Evolutionary conservation across 2,329 filamentous ascomycete species (phyloP), one percentile per base, ranked within the genome.

Genomic region (Ophiostoma quercus): DNA sequence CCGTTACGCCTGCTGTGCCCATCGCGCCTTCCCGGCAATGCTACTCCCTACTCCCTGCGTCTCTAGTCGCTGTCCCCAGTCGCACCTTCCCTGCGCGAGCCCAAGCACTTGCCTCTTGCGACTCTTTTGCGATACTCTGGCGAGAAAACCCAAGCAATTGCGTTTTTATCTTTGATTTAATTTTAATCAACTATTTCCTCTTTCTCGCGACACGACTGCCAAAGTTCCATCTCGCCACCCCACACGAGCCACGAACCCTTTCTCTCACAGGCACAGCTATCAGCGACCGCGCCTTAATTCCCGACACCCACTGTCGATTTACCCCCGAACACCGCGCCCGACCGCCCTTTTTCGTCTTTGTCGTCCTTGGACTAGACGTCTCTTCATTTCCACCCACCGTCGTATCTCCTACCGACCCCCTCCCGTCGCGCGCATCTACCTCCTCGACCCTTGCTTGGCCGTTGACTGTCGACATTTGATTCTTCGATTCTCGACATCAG

Each of bases 161-260:
- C 25, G 11, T 14, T 62, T 34, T 39, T 37, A 16, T 63, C 22
- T 62, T 62, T 16, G 4, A 39, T 37, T 39, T 37, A 12, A n/a
- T 63, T 22, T 63, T 19, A 37, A 37, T 63, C 29, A 37, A n/a
- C 39, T 41, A 65, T 57, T 47, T 34, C 25, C 43, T 11, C n/a
- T 39, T 37, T 16, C 29, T 66, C 69, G 67, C 67, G 43, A 68
- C 62, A 68, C 41, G 39, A n/a, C 34, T 37, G 16, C 34, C 62
- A 32, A 41, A 37, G 37, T 29, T 37, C 63, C n/a, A 66, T 43
- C 63, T 22, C n/a, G 22, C 63, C 37, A 66, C 63, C 63, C 63
- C 63, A 41, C 62, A 65, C 57, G 25, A 32, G 51, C 14, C 65
- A n/a, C 68, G 65, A 51, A 37, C 62, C 34, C 34, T 65, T 39